Evolutionary conservation across 1,284 basidiomycete species (phyloP).

Genomic region (Malassezia restricta): DNA sequence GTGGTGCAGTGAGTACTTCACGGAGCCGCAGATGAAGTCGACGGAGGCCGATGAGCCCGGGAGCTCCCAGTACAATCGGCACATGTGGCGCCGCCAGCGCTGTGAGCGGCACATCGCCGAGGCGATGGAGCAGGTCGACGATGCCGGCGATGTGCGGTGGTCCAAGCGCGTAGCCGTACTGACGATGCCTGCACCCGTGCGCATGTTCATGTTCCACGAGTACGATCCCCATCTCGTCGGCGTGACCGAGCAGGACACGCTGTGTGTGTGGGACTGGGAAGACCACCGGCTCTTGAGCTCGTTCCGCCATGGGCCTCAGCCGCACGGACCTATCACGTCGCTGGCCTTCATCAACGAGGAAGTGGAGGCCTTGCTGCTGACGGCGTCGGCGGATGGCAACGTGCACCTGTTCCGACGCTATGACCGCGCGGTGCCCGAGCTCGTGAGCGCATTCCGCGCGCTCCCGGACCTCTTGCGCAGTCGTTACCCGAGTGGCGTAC

Average conservation of each 20-base stretch:
- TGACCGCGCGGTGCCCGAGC: slow-evolving; percentile 53
- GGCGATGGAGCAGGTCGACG: slow-evolving; percentile 56
- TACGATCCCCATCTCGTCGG: slow-evolving; percentile 80
- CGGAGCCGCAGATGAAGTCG: slow-evolving; percentile 70
- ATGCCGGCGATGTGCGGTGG: slow-evolving; percentile 64
- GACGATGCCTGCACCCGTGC: slow-evolving; percentile 50
- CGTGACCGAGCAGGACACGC: slow-evolving; percentile 71
- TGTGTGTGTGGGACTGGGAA: slow-evolving; percentile 94
- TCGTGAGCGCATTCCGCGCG: slow-evolving; percentile 86
- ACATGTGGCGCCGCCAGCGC: slow-evolving; percentile 82
- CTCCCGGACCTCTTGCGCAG: slow-evolving; percentile 63
- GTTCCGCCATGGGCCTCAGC: slow-evolving; percentile 79
- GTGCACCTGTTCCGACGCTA: slow-evolving; percentile 87
- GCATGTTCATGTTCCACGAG: slow-evolving; percentile 69
- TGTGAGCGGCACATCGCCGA: slow-evolving; percentile 72
- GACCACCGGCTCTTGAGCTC: slow-evolving; percentile 62
- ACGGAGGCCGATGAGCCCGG: slow-evolving; percentile 90
- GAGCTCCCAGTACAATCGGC: slow-evolving; percentile 81
- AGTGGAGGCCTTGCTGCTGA: slow-evolving; percentile 76
- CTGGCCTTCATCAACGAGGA: slow-evolving; percentile 94
- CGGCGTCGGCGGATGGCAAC: slow-evolving; percentile 79
- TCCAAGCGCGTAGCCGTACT: slow-evolving; percentile 66
- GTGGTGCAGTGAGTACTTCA: slow-evolving; percentile 95
- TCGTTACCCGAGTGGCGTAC: slow-evolving; percentile 65
- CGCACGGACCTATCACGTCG: slow-evolving; percentile 70